Evolutionary conservation across 345 rosid species (phyloP).

Genomic region (Lepidium didymum): DNA sequence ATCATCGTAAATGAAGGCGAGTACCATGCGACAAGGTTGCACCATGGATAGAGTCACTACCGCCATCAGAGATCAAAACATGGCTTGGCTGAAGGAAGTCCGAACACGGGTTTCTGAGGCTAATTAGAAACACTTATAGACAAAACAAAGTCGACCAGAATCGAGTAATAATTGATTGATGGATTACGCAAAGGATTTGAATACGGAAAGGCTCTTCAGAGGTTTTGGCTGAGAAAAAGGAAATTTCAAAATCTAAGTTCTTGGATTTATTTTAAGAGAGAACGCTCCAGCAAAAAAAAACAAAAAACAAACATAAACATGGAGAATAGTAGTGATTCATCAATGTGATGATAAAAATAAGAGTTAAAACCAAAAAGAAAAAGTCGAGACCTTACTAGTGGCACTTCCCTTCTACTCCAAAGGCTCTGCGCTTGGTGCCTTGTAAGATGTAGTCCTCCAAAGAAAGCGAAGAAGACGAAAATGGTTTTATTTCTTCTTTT

Average conservation of each 20-base stretch:
- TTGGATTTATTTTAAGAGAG: too few species aligned
- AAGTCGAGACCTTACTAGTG: too few species aligned
- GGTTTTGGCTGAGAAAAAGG: neutral
- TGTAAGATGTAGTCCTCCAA: too few species aligned
- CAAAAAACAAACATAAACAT: too few species aligned
- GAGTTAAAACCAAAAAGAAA: too few species aligned
- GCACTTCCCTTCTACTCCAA: too few species aligned
- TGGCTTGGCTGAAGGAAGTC: neutral
- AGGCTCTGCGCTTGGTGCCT: too few species aligned
- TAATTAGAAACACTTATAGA: neutral
- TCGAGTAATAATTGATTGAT: neutral
- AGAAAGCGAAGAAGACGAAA: too few species aligned
- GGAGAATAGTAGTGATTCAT: too few species aligned
- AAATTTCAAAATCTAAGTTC: neutral
- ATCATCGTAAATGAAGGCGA: neutral
- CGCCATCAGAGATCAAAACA: conserved; percentile 27
- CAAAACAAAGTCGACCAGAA: neutral
- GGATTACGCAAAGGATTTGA: neutral
- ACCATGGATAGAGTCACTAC: conserved; percentile 21
- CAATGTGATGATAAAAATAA: too few species aligned
- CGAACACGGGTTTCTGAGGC: neutral
- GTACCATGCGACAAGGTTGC: conserved; percentile 31
- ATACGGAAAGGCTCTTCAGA: neutral
- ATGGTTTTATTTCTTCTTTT: too few species aligned
- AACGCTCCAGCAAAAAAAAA: too few species aligned